Base-by-base conservation (phyloP, 2,329 filamentous ascomycete species). In the Metarhizium guizhouense region DNA sequence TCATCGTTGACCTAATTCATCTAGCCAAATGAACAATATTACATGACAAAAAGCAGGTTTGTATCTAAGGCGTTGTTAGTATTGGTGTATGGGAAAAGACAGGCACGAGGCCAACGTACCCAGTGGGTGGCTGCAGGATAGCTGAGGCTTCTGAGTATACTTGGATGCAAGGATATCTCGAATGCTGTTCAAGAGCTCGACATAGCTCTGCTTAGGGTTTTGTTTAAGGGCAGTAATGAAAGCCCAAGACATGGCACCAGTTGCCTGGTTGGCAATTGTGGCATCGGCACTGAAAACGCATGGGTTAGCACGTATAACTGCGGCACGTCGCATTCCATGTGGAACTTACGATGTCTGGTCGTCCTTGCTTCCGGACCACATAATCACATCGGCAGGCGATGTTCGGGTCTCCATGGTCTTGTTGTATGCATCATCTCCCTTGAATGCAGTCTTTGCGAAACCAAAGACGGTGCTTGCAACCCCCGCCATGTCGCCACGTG, bases 361-460 rank as follows among this genome's bases (percentile, higher is more conserved):
- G 68, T 99, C 94, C 73, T 96, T 96, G 75, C 90, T 95, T 56
- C 94, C 94, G 58, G 90, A 95, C 88, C 92, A 96, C 89, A 96
- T 95, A 68, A 99, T 84, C 36, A 99, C 94, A 72, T 99, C 94
- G 45, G 94, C 94, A 1, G 92, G 87, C 54, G 88, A 94, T 16
- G 94, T 97, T 76, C 95, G 95, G 47, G 93, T 97, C 62, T 87
- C 82, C 68, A 90, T 79, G 59, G 92, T 89, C 69, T 84, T 85
- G 73, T 95, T 81, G 71, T 91, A 86, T 18, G 86, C 86, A 40
- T 87, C 83, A 62, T 94, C 85, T 62, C 92, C 92, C 58, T 76
- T 82, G 25, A 89, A 87, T 18, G 90, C 91, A 68, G 91, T 88
- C 78, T 96, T 96, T 72, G 95, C 84, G 66, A 97, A 82, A 49